These are phyloP conservation scores for Tuber brumale DNA, from an alignment of 495 filamentous ascomycete genomes.

Conservation along the genomic window DNA sequence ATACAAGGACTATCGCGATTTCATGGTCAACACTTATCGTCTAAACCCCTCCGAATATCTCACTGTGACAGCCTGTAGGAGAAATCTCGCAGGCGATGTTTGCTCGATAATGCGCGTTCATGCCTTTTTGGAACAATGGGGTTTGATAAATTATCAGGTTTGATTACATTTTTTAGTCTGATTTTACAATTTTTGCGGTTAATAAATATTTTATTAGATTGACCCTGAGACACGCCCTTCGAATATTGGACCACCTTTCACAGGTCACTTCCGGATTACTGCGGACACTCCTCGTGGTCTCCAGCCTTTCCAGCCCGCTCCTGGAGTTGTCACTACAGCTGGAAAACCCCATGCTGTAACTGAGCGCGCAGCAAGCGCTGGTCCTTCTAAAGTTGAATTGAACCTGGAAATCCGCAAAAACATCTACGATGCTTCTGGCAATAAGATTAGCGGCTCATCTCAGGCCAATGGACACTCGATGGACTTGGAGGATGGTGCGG, in stretches of 20 bases:
- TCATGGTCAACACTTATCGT: constrained; percentile 99
- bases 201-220: constrained; percentile 54
- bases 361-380: constrained; percentile 66
- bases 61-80: constrained; percentile 92
- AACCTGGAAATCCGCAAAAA: constrained; percentile 89
- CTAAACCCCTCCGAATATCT: constrained; percentile 93
- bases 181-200: background rate
- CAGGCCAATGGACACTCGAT: constrained; percentile 62
- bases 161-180: constrained; percentile 2
- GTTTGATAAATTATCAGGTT: constrained; percentile 97
- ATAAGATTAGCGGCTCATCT: constrained; percentile 59
- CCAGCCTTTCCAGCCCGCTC: constrained; percentile 85
- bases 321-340: constrained; percentile 63
- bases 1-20: constrained; percentile 97
- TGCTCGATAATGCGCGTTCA: constrained; percentile 99
- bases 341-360: constrained; percentile 66
- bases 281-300: constrained; percentile 92
- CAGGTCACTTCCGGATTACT: constrained; percentile 89
- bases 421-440: constrained; percentile 88
- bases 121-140: constrained; percentile 98
- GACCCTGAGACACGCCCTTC: constrained; percentile 92
- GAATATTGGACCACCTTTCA: constrained; percentile 91
- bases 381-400: constrained; percentile 65
- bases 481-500: constrained; percentile 57
- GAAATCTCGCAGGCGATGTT: constrained; percentile 94